These are phyloP conservation scores for Phytomonas sp. DNA, from an alignment of 208 protist genomes.

Conservation along the genomic window DNA sequence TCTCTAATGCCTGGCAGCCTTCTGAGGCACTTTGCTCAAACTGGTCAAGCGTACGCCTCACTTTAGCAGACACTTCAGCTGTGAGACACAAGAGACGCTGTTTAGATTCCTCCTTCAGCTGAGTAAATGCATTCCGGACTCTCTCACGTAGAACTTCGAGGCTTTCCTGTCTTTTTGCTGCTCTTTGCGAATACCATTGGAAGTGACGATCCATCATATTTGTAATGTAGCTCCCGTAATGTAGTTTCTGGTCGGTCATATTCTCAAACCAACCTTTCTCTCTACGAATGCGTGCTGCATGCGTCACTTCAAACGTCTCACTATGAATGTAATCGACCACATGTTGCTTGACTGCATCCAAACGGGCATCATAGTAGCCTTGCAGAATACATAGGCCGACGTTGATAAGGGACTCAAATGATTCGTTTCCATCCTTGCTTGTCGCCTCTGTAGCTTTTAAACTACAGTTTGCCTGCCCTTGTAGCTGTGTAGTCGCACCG, in stretches of 20 bases:
- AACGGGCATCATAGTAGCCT: constrained; percentile 15
- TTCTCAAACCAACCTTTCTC: constrained; percentile 17
- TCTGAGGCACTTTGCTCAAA: constrained; percentile 15
- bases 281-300: constrained; percentile 11
- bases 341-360: constrained; percentile 15
- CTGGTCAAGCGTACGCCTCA: constrained; percentile 6
- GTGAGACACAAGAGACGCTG: constrained; percentile 15
- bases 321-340: constrained; percentile 25
- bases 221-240: constrained; percentile 14
- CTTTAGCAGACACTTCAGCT: constrained; percentile 16
- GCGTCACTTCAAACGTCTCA: constrained; percentile 24
- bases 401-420: not conserved
- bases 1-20: constrained; percentile 9
- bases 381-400: constrained; percentile 6
- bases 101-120: constrained; percentile 14
- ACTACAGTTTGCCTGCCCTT: not conserved
- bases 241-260: constrained; percentile 13
- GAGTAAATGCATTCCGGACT: constrained; percentile 12
- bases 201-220: constrained; percentile 18
- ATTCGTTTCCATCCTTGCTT: not conserved
- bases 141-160: constrained; percentile 12
- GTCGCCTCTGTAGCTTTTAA: not conserved
- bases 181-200: constrained; percentile 15
- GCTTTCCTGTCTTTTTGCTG: constrained; percentile 8
- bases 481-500: not conserved